phyloP scores from a whole-genome alignment of 1,284 basidiomycete genomes.

The Malassezia globosa region DNA sequence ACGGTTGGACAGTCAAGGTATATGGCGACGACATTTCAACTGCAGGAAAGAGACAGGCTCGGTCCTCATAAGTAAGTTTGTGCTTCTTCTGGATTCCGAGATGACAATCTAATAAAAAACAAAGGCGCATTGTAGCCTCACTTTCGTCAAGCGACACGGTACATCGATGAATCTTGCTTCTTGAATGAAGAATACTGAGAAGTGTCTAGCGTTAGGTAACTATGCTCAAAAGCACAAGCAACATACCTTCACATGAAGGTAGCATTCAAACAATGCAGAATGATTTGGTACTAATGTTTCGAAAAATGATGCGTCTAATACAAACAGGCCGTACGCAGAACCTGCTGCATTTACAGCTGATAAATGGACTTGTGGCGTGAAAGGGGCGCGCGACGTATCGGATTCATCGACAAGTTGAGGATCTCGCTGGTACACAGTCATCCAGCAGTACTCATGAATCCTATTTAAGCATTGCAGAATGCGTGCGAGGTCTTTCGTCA shows the following conservation, averaged over 20 bases:
- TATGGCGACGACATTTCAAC: conserved; percentile 25
- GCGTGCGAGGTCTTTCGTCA: conserved; percentile 7
- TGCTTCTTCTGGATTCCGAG: conserved; percentile 30
- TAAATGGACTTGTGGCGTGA: conserved; percentile 22
- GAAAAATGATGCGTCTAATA: conserved; percentile 29
- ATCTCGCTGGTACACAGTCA: conserved; percentile 8
- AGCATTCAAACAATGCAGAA: conserved; percentile 22
- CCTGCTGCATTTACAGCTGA: conserved; percentile 34
- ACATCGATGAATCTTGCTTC: conserved; percentile 13
- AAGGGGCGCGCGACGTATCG: background rate
- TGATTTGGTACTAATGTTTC: conserved; percentile 10
- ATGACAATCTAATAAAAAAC: background rate
- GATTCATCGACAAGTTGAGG: background rate
- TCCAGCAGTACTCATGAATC: conserved; percentile 10
- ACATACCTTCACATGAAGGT: conserved; percentile 24
- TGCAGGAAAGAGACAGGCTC: conserved; percentile 22
- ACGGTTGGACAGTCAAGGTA: conserved; percentile 16
- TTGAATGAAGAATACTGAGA: conserved; percentile 24
- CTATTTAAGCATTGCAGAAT: conserved; percentile 10
- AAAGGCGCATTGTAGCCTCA: background rate
- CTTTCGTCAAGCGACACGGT: background rate
- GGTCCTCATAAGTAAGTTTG: conserved; percentile 28
- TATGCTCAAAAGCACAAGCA: too few species aligned
- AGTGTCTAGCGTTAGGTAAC: conserved; percentile 17
- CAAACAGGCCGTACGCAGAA: conserved; percentile 36